These are phyloP conservation scores for Vigna mungo DNA, from an alignment of 306 rosid species.

Conservation along the genomic window DNA sequence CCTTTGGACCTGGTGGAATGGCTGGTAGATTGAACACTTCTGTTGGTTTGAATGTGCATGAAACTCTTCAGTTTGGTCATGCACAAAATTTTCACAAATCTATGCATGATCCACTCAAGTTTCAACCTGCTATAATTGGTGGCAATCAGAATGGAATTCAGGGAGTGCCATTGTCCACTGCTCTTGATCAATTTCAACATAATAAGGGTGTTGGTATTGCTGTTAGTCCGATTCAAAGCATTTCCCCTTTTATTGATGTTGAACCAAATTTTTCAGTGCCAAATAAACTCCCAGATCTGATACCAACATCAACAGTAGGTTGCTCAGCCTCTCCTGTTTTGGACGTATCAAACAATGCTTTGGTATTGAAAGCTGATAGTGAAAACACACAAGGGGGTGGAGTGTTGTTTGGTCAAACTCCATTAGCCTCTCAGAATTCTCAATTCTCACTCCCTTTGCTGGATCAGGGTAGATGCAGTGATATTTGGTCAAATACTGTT, in stretches of 20 bases:
- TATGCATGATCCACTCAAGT: constrained; percentile 54
- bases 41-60: constrained; percentile 54
- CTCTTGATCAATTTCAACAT: constrained; percentile 55
- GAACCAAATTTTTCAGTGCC: neutral
- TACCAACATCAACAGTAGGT: constrained; percentile 27
- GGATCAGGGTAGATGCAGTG: constrained; percentile 58
- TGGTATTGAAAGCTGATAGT: constrained; percentile 42
- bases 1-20: constrained; percentile 64
- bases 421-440: constrained; percentile 49
- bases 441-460: constrained; percentile 54
- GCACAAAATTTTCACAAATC: constrained; percentile 55
- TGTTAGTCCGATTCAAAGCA: constrained; percentile 40
- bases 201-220: constrained; percentile 37
- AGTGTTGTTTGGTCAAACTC: constrained; percentile 33
- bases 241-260: constrained; percentile 38
- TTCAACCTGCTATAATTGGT: constrained; percentile 41
- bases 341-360: constrained; percentile 48
- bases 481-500: constrained; percentile 56
- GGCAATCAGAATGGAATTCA: constrained; percentile 56
- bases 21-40: constrained; percentile 71
- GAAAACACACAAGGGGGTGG: constrained; percentile 15
- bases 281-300: constrained; percentile 47
- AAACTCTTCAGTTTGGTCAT: constrained; percentile 54
- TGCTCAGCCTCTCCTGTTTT: constrained; percentile 46
- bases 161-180: constrained; percentile 48